Conservation (phyloP, 2,329 filamentous ascomycete species). For the Colletotrichum lini region DNA sequence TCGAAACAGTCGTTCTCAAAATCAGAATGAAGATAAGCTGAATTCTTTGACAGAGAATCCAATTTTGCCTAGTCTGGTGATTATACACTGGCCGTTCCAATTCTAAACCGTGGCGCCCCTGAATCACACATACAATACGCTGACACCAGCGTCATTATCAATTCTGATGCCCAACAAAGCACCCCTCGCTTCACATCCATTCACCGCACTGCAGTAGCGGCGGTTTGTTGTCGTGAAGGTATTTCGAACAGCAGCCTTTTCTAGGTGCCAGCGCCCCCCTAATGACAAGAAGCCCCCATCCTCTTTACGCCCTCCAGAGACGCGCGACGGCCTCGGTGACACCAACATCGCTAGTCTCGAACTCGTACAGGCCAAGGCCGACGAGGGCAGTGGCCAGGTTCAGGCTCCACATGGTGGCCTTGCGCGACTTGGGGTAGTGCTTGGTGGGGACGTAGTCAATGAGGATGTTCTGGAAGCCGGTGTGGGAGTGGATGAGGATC, state of each 20-base stretch:
- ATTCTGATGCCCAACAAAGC: slow-evolving; percentile 10
- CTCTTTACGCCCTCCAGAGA: slow-evolving; percentile 83
- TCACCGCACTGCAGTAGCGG: slow-evolving; percentile 9
- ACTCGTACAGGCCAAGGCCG: slow-evolving; percentile 94
- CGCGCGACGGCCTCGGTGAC: slow-evolving; percentile 90
- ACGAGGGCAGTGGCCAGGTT: slow-evolving; percentile 84
- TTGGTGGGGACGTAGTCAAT: slow-evolving; percentile 90
- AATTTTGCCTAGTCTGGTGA: slow-evolving; percentile 42
- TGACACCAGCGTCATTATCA: slow-evolving; percentile 14
- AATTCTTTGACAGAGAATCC: slow-evolving; percentile 38
- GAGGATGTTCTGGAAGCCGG: slow-evolving; percentile 92
- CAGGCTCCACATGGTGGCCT: slow-evolving; percentile 81
- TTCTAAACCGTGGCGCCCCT: slow-evolving; percentile 41
- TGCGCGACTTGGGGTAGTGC: slow-evolving; percentile 77
- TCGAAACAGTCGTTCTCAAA: neutral
- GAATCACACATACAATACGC: slow-evolving; percentile 36
- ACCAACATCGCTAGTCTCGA: slow-evolving; percentile 98
- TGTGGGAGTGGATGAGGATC: slow-evolving; percentile 92
- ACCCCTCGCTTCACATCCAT: neutral
- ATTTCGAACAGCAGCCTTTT: neutral
- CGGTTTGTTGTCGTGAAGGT: neutral
- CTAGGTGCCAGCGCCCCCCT: neutral
- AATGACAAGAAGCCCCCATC: neutral
- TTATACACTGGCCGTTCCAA: slow-evolving; percentile 40
- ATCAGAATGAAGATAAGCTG: neutral